Base-by-base conservation (phyloP, 73 alveolate species). In the Diophrys appendiculata region DNA sequence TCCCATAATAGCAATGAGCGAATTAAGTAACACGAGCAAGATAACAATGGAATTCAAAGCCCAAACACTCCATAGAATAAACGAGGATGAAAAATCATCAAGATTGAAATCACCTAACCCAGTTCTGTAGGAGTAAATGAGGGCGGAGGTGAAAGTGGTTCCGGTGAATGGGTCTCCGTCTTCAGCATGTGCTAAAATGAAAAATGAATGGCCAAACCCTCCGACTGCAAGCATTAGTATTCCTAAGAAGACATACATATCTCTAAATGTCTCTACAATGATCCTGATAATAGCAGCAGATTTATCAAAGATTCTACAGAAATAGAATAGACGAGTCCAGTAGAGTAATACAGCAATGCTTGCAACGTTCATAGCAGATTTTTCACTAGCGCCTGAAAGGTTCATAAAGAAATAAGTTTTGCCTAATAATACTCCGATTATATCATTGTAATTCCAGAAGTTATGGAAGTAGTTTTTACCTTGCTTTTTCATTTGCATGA, bases 1-100 rank as follows among this genome's bases (percentile, higher is more conserved):
- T 43, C 88, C 81, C 81, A 79, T 69, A 31, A 79, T 69, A 27
- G 88, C 88, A 28, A 79, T 79, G 29, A 79, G 68, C 30, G 69
- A 31, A 52, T 79, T 79, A 75, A 79, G 76, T 0, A 79, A 71
- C 26, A 79, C 81, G 33, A 79, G 43, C 33, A 79, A 68, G 68
- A 79, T 60, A 74, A 79, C 68, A 24, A 79, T 77, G 2, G 88
- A 35, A 52, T 76, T 76, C 67, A 33, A 1, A 27, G 54, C 43
- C 65, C 70, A 79, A 43, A 79, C 27, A 56, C 68, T 27, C 81
- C 81, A 79, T 43, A 79, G 54, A 55, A 79, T 32, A 30, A 69
- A 67, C 5, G 8, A 13, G 14, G 26, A 60, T 23, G 71, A 23
- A 29, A 79, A 69, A 32, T 30, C 76, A 43, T 79, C 88, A 69